A percentile compares a stretch with the other conserved stretches of the same genome.
Conservation (phyloP, 2,329 filamentous ascomycete species). For the Talaromyces marneffei region DNA sequence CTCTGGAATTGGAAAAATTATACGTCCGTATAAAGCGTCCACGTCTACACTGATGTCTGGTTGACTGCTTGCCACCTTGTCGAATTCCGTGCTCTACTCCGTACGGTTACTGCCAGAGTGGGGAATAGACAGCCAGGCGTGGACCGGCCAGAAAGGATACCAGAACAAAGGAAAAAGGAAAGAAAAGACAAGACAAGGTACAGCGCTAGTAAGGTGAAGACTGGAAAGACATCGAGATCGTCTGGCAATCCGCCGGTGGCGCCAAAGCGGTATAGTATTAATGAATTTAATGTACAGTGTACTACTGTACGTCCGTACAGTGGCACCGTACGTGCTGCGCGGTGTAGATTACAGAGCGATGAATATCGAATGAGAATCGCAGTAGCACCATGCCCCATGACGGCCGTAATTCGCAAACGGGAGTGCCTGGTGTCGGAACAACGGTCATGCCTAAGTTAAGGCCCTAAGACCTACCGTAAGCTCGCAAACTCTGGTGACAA, state of each 20-base stretch:
- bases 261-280: constrained; percentile 2
- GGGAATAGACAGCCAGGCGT: background rate
- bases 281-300: background rate
- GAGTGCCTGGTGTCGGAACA: constrained; percentile 9
- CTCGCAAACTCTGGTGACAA: constrained; percentile 4
- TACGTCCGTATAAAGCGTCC: background rate
- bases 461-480: background rate
- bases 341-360: background rate
- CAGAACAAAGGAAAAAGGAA: background rate
- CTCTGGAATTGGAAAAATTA: background rate
- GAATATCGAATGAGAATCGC: background rate
- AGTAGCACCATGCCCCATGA: background rate
- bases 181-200: background rate
- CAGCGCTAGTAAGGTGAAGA: constrained; percentile 1
- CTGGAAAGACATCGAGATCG: constrained; percentile 4
- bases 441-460: constrained; percentile 9
- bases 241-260: constrained; percentile 12
- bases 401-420: background rate
- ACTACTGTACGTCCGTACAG: background rate
- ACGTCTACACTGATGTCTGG: background rate
- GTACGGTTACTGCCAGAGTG: background rate
- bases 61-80: background rate
- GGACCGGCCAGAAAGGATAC: background rate
- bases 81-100: background rate
- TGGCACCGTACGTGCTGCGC: background rate